phyloP scores from a whole-genome alignment of 1,284 basidiomycete genomes.

The Pseudozyma sp. region DNA sequence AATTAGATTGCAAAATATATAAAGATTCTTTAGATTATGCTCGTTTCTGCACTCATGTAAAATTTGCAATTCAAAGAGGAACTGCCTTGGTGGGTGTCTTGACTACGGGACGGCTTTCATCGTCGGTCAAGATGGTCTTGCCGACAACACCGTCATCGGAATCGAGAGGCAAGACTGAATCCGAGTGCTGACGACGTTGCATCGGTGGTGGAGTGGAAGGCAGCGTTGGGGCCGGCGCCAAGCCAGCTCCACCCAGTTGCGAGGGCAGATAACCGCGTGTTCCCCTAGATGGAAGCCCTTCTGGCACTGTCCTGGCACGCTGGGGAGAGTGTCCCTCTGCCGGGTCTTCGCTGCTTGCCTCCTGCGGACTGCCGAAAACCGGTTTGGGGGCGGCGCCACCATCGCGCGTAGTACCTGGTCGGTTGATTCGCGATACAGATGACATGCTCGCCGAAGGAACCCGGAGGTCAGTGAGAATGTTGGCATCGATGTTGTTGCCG shows the following conservation, averaged over 20 bases:
- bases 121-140: conserved; percentile 22
- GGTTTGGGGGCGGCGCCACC: not conserved
- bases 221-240: conserved; percentile 13
- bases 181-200: conserved; percentile 17
- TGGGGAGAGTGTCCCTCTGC: conserved; percentile 24
- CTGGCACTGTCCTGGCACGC: conserved; percentile 36
- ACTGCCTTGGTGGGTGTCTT: conserved; percentile 27
- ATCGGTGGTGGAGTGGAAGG: not conserved
- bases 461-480: conserved; percentile 32
- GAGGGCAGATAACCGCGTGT: conserved; percentile 14
- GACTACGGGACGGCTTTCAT: conserved; percentile 19
- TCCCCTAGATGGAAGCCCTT: conserved; percentile 22
- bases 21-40: too few species aligned
- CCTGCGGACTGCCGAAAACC: not conserved
- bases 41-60: too few species aligned
- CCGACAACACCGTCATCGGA: not conserved
- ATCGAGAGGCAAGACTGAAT: conserved; percentile 15
- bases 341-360: conserved; percentile 6
- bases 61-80: too few species aligned
- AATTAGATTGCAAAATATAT: not conserved
- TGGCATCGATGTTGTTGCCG: conserved; percentile 21
- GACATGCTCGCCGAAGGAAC: conserved; percentile 44
- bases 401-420: not conserved
- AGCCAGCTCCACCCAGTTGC: conserved; percentile 9
- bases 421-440: conserved; percentile 16